A percentile compares a stretch with the other conserved stretches of the same genome.
Conservation (phyloP, 495 filamentous ascomycete species). For the Penicillium alfredii region DNA sequence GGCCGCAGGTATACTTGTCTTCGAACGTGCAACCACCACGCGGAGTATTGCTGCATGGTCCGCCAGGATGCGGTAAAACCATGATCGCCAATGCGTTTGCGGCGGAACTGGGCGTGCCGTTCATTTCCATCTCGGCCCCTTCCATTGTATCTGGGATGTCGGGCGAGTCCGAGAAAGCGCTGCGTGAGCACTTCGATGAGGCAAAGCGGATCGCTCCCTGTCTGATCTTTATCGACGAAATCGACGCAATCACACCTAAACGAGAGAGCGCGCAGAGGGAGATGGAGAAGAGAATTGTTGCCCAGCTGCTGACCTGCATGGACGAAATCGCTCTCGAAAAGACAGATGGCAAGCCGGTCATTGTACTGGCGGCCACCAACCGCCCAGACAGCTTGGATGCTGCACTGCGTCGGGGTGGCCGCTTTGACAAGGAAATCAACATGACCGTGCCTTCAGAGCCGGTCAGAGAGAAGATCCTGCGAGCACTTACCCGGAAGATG, state of each 20-base stretch:
- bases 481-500: conserved; percentile 66
- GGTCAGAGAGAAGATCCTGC: conserved; percentile 77
- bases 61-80: conserved; percentile 93
- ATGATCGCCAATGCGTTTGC: conserved; percentile 90
- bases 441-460: conserved; percentile 88
- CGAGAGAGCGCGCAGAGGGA: conserved; percentile 90
- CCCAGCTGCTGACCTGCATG: conserved; percentile 86
- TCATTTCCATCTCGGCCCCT: conserved; percentile 82
- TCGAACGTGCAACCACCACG: conserved; percentile 66
- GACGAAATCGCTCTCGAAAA: conserved; percentile 76
- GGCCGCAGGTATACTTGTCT: conserved; percentile 56
- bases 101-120: conserved; percentile 75
- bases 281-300: conserved; percentile 96
- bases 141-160: conserved; percentile 92
- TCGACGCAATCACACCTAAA: conserved; percentile 93
- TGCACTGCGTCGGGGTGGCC: conserved; percentile 74
- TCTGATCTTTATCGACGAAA: conserved; percentile 92
- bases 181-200: conserved; percentile 85
- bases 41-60: conserved; percentile 88
- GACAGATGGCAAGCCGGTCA: conserved; percentile 81
- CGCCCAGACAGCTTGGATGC: conserved; percentile 86
- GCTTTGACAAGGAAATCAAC: conserved; percentile 92
- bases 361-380: conserved; percentile 91
- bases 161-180: conserved; percentile 90
- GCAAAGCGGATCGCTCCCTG: conserved; percentile 84